Evolutionary conservation across 352 stramenopile species (phyloP).

Genomic region (Phytophthora pistaciae): DNA sequence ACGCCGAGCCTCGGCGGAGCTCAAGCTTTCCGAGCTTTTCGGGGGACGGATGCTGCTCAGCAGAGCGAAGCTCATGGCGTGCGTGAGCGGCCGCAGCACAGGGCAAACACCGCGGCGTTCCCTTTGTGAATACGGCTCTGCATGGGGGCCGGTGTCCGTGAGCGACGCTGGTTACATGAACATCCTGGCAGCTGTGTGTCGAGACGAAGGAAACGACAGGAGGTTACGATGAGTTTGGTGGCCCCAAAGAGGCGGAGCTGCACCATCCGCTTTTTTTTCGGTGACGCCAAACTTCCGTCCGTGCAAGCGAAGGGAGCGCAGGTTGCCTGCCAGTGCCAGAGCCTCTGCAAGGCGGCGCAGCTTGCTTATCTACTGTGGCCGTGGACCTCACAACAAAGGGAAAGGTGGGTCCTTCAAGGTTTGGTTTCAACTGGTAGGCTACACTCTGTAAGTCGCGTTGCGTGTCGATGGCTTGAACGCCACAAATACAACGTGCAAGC

Average conservation of each 20-base stretch:
- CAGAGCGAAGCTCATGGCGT: not conserved
- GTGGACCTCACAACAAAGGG: not conserved
- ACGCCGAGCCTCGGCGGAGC: slow-evolving; percentile 4
- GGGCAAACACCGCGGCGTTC: not conserved
- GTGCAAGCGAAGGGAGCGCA: slow-evolving; percentile 22
- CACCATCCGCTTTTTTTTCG: slow-evolving; percentile 25
- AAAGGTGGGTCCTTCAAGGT: not conserved
- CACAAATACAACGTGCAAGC: not conserved
- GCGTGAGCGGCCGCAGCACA: not conserved
- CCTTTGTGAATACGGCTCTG: not conserved
- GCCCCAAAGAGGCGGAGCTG: slow-evolving; percentile 23
- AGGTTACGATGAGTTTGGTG: not conserved
- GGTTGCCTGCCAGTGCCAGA: slow-evolving; percentile 12
- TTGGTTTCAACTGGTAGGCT: not conserved
- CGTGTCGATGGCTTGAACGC: no score
- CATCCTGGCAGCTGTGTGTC: not conserved
- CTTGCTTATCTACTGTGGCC: slow-evolving; percentile 5
- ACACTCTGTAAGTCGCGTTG: not conserved
- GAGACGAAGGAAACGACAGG: not conserved
- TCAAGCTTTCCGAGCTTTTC: slow-evolving; percentile 7
- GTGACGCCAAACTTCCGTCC: slow-evolving; percentile 15
- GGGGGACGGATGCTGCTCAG: slow-evolving; percentile 12
- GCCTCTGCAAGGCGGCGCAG: slow-evolving; percentile 15
- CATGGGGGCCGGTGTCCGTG: not conserved
- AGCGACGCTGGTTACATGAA: not conserved